A percentile compares a stretch with the other conserved stretches of the same genome.
Evolutionary conservation across 768 basidiomycete species (phyloP).

Genomic region (Psilocybe sp.): DNA sequence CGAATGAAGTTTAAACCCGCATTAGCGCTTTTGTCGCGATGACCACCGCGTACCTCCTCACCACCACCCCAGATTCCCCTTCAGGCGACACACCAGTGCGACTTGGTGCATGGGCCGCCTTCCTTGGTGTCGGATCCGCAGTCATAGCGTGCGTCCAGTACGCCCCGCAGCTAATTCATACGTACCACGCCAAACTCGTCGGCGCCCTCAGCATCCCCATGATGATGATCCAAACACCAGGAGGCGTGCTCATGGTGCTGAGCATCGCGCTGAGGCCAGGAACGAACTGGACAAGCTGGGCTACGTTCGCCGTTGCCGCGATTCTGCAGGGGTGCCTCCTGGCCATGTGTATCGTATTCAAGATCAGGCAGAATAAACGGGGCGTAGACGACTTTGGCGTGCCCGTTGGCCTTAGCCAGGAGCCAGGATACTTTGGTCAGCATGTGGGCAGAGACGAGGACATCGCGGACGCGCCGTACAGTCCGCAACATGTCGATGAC

Average conservation of each 20-base stretch:
- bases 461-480: no score
- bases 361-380: slow-evolving; percentile 67
- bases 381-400: slow-evolving; percentile 87
- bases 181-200: slow-evolving; percentile 76
- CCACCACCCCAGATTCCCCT: slow-evolving; percentile 35
- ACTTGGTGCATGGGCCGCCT: slow-evolving; percentile 68
- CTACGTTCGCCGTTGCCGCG: slow-evolving; percentile 77
- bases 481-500: no score
- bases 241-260: slow-evolving; percentile 81
- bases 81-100: slow-evolving; percentile 27
- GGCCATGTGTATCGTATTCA: slow-evolving; percentile 85
- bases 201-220: slow-evolving; percentile 93
- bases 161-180: slow-evolving; percentile 80
- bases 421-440: no score
- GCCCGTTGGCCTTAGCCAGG: no score
- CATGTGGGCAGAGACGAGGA: no score
- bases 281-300: slow-evolving; percentile 88
- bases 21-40: slow-evolving; percentile 52
- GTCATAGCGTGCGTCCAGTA: slow-evolving; percentile 83
- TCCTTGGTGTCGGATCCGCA: slow-evolving; percentile 82
- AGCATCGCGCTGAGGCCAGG: slow-evolving; percentile 78
- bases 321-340: slow-evolving; percentile 82
- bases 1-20: not conserved
- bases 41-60: slow-evolving; percentile 61
- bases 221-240: slow-evolving; percentile 95